These are phyloP conservation scores for Cyphellophora europaea DNA, from an alignment of 2,329 filamentous ascomycete genomes.

Conservation along the genomic window DNA sequence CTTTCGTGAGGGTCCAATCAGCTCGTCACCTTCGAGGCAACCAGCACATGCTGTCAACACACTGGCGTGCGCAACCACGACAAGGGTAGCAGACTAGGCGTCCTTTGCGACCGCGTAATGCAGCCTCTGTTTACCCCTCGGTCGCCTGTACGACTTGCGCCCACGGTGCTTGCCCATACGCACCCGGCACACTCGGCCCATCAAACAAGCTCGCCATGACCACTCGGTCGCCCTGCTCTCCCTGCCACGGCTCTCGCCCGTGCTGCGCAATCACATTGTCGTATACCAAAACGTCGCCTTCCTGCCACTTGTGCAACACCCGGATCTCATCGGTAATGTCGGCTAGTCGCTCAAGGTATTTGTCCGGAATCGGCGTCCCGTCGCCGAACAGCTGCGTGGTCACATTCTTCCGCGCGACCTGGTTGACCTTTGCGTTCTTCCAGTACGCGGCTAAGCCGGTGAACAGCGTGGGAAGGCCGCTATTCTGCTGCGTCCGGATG, in stretches of 20 bases:
- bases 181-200: slow-evolving; percentile 34
- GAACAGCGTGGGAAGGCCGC: slow-evolving; percentile 37
- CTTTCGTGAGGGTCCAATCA: too few species aligned
- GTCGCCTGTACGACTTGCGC: slow-evolving; percentile 38
- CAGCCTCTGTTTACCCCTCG: too few species aligned
- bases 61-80: too few species aligned
- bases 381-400: slow-evolving; percentile 36
- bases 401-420: slow-evolving; percentile 23
- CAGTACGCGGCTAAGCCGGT: slow-evolving; percentile 38
- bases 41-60: too few species aligned
- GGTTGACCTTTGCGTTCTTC: slow-evolving; percentile 22
- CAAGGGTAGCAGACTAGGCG: too few species aligned
- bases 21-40: too few species aligned
- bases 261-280: slow-evolving; percentile 43
- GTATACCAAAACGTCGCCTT: slow-evolving; percentile 39
- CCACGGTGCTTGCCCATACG: slow-evolving; percentile 35
- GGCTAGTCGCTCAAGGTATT: slow-evolving; percentile 31
- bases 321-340: slow-evolving; percentile 41
- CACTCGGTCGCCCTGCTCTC: slow-evolving; percentile 36
- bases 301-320: slow-evolving; percentile 39
- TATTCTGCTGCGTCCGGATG: slow-evolving; percentile 38
- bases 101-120: too few species aligned
- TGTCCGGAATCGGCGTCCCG: slow-evolving; percentile 38
- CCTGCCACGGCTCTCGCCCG: slow-evolving; percentile 39
- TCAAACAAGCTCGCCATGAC: slow-evolving; percentile 41